A percentile compares a stretch with the other conserved stretches of the same genome.
phyloP scores from a whole-genome alignment of 108 stramenopile species.

The Pelagomonas calceolata region DNA sequence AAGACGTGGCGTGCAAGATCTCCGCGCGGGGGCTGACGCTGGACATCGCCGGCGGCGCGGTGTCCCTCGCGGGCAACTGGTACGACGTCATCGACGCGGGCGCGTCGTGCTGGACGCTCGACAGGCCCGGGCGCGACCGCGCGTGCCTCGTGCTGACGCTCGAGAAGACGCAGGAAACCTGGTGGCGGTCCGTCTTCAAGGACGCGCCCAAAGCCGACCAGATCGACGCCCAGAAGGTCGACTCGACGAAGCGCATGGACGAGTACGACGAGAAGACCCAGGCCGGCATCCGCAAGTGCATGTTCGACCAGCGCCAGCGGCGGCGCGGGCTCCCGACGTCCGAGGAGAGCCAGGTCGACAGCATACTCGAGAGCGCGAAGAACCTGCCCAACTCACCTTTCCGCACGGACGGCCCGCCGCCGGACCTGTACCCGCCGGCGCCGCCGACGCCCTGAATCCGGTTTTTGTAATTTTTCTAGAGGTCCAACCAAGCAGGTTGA shows the following conservation, averaged over 20 bases:
- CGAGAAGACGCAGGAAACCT: conserved; percentile 35
- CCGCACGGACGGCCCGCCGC: not conserved
- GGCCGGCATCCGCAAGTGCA: conserved; percentile 41
- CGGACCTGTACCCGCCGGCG: no score
- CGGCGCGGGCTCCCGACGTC: conserved; percentile 31
- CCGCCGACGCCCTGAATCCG: no score
- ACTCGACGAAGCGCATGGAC: conserved; percentile 26
- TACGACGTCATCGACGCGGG: not conserved
- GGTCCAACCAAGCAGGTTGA: no score
- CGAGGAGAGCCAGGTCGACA: conserved; percentile 23
- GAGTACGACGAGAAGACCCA: conserved; percentile 46
- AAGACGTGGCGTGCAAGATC: conserved; percentile 28
- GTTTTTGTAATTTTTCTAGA: no score
- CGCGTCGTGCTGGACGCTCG: conserved; percentile 9
- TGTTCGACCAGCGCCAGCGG: conserved; percentile 45
- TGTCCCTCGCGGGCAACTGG: conserved; percentile 20
- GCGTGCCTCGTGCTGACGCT: conserved; percentile 28
- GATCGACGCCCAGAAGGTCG: conserved; percentile 43
- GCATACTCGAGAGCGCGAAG: conserved; percentile 28
- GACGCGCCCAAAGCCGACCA: conserved; percentile 26
- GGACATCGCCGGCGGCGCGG: conserved; percentile 3
- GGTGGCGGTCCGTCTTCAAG: conserved; percentile 35
- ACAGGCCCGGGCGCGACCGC: not conserved
- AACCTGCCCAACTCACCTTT: conserved; percentile 31
- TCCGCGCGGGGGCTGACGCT: conserved; percentile 10